A percentile compares a stretch with the other conserved stretches of the same genome.
These are phyloP conservation scores for Tetrahymena thermophila DNA, from an alignment of 73 alveolate genomes.

Conservation along the genomic window DNA sequence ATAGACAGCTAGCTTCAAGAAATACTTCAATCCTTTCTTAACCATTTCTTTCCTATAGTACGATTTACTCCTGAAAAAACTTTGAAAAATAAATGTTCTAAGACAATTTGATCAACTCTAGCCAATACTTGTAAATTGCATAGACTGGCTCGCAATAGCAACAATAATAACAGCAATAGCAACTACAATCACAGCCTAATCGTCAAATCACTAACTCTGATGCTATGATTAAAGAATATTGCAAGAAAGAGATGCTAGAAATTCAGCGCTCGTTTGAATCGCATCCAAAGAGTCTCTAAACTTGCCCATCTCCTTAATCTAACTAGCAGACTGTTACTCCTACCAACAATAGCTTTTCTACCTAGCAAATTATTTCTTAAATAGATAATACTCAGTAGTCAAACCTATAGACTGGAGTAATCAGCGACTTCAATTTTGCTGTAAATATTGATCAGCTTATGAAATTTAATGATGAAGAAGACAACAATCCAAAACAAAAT, in stretches of 20 bases:
- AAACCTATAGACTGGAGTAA: background rate
- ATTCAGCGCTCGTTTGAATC: background rate
- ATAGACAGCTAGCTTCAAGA: background rate
- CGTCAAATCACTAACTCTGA: background rate
- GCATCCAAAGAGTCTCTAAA: background rate
- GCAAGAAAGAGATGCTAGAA: background rate
- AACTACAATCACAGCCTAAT: background rate
- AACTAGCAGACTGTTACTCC: background rate
- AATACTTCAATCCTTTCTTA: background rate
- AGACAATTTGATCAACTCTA: background rate
- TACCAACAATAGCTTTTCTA: background rate
- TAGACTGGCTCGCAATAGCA: background rate
- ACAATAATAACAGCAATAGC: background rate
- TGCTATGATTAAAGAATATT: background rate
- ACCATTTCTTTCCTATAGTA: background rate
- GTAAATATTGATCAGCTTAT: background rate
- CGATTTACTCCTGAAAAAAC: background rate
- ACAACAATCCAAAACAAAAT: background rate
- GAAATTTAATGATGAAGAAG: background rate
- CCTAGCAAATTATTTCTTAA: background rate
- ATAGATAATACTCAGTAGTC: background rate
- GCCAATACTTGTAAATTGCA: background rate
- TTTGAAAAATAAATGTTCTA: background rate
- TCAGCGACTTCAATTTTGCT: background rate
- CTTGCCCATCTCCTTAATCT: background rate